Percentiles rank a stretch among this genome's conserved stretches.
Evolutionary conservation across 148 eudicot species (phyloP).

Genomic region (Nyssa sinensis): DNA sequence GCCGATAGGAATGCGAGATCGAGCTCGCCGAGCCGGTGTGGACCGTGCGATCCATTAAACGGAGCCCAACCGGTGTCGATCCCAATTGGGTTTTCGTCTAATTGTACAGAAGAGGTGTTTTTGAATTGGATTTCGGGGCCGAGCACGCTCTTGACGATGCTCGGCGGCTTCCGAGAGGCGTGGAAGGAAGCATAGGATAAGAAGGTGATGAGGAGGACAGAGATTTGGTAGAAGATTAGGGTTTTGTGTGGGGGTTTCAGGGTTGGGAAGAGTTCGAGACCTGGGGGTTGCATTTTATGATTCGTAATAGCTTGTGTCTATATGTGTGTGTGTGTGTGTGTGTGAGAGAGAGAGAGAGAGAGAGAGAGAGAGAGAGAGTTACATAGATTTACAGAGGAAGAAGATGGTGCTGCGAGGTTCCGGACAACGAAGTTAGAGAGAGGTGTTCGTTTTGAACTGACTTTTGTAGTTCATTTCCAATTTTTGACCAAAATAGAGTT

Average conservation of each 20-base stretch:
- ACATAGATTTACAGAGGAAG: neutral
- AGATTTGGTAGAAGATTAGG: slow-evolving; percentile 50
- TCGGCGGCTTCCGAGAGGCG: slow-evolving; percentile 96
- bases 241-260: slow-evolving; percentile 37
- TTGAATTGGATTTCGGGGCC: slow-evolving; percentile 42
- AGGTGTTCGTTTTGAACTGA: too few species aligned
- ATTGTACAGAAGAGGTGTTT: slow-evolving; percentile 25
- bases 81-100: slow-evolving; percentile 26
- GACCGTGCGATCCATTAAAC: slow-evolving; percentile 67
- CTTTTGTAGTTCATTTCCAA: too few species aligned
- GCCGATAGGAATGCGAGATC: slow-evolving; percentile 80
- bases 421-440: neutral
- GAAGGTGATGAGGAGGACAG: slow-evolving; percentile 72
- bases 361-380: too few species aligned
- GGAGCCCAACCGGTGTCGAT: slow-evolving; percentile 66
- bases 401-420: neutral
- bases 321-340: neutral
- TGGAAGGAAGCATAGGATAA: slow-evolving; percentile 82
- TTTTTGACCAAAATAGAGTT: too few species aligned
- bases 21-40: slow-evolving; percentile 93
- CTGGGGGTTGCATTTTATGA: slow-evolving; percentile 28
- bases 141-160: slow-evolving; percentile 79
- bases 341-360: too few species aligned
- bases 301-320: neutral
- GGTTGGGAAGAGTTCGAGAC: slow-evolving; percentile 36